These are phyloP conservation scores for Flaveria robusta DNA, from an alignment of 129 eudicot species.

Conservation along the genomic window DNA sequence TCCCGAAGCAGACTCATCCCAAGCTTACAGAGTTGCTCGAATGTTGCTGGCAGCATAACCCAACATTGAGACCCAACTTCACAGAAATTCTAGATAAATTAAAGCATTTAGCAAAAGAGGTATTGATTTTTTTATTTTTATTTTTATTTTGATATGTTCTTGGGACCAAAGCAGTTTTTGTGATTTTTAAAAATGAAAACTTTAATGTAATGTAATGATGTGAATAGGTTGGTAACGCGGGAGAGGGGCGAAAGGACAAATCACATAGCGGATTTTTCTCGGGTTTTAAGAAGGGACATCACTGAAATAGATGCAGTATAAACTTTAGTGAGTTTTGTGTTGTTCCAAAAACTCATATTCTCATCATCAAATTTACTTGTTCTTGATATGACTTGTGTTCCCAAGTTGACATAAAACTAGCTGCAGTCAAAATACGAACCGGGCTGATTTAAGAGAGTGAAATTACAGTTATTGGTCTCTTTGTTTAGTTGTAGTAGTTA, in stretches of 20 bases:
- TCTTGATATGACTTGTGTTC: conserved; percentile 9
- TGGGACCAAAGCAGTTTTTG: background rate
- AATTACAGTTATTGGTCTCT: conserved; percentile 5
- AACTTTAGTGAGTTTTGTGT: conserved; percentile 25
- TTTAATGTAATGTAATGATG: conserved; percentile 13
- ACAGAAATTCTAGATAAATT: conserved; percentile 53
- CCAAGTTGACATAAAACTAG: conserved; percentile 9
- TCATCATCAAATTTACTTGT: conserved; percentile 12
- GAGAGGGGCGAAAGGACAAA: conserved; percentile 58
- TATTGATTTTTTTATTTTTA: conserved; percentile 19
- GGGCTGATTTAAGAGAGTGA: conserved; percentile 14
- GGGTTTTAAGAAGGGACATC: conserved; percentile 51
- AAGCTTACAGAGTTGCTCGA: conserved; percentile 58
- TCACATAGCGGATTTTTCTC: conserved; percentile 55
- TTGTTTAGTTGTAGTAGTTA: conserved; percentile 3
- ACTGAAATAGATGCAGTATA: conserved; percentile 32
- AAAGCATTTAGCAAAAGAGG: conserved; percentile 60
- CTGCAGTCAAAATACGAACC: conserved; percentile 1
- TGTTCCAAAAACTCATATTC: conserved; percentile 23
- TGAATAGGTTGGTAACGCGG: conserved; percentile 54
- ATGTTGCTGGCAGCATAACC: conserved; percentile 72
- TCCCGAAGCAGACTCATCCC: conserved; percentile 68
- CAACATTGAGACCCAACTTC: conserved; percentile 61
- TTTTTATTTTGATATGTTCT: background rate
- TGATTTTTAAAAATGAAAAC: background rate